Evolutionary conservation across 176 grass and related monocot genomes (phyloP).

Genomic region (Triticum turgidum): DNA sequence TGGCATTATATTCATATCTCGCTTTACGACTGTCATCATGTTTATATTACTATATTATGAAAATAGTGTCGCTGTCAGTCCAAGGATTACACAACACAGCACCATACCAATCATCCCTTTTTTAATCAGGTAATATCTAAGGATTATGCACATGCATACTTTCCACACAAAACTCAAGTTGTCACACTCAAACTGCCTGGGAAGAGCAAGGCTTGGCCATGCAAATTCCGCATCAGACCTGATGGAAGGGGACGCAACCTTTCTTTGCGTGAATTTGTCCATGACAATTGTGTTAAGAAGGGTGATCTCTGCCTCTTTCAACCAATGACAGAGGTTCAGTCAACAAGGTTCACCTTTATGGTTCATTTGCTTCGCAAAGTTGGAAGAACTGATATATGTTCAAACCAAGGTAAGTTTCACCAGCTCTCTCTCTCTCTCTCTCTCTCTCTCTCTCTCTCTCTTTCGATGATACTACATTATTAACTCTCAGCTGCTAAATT

Average conservation of each 20-base stretch:
- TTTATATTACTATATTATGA: not conserved
- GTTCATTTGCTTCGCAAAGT: conserved; percentile 30
- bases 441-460: not conserved
- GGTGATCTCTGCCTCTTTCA: conserved; percentile 45
- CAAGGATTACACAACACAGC: not conserved
- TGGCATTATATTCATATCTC: not conserved
- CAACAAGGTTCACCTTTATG: conserved; percentile 26
- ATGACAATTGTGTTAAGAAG: conserved; percentile 41
- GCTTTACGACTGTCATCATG: not conserved
- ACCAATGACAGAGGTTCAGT: conserved; percentile 9
- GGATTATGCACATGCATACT: conserved; percentile 27
- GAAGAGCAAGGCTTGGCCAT: conserved; percentile 44
- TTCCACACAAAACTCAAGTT: not conserved
- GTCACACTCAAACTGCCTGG: conserved; percentile 32
- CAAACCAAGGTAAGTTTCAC: not conserved
- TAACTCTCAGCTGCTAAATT: not conserved
- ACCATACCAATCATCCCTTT: not conserved
- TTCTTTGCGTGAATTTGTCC: conserved; percentile 26
- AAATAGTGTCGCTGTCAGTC: not conserved
- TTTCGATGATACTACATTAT: not conserved
- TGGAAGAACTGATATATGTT: not conserved
- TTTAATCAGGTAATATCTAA: conserved; percentile 41
- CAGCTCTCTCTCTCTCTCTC: not conserved
- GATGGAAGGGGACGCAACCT: not conserved
- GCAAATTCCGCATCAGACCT: conserved; percentile 1